phyloP scores from a whole-genome alignment of 495 filamentous ascomycete species.

The Trichoderma gamsii region DNA sequence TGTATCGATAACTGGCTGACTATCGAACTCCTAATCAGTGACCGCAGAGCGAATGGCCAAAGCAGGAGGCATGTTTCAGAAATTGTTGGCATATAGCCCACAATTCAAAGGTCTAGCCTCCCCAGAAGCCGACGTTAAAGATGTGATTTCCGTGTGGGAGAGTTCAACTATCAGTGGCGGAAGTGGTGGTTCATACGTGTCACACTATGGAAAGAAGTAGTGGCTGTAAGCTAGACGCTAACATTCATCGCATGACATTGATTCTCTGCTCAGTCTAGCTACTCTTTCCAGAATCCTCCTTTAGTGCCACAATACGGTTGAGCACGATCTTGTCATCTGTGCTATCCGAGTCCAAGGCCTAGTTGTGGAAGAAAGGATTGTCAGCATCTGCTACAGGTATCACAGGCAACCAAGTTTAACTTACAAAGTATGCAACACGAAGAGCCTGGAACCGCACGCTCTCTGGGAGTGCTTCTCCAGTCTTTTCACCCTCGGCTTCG shows the following conservation, averaged over 20 bases:
- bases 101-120: constrained; percentile 43
- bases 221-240: constrained; percentile 30
- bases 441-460: constrained; percentile 88
- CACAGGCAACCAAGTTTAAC: background rate
- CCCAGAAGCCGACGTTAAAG: constrained; percentile 37
- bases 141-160: constrained; percentile 33
- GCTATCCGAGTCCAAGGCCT: constrained; percentile 71
- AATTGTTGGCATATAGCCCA: constrained; percentile 41
- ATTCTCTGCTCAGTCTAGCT: background rate
- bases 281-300: constrained; percentile 77
- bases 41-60: constrained; percentile 33
- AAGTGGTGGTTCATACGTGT: constrained; percentile 46
- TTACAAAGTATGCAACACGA: constrained; percentile 78
- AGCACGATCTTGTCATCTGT: constrained; percentile 71
- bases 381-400: background rate
- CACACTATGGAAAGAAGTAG: constrained; percentile 49
- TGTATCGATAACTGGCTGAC: background rate
- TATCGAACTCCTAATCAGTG: constrained; percentile 22
- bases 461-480: constrained; percentile 56
- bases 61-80: constrained; percentile 26
- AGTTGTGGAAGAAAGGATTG: background rate
- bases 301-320: constrained; percentile 88
- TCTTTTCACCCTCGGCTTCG: constrained; percentile 59
- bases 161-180: constrained; percentile 44
- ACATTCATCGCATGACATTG: too few species aligned